Percentiles rank a stretch among this genome's conserved stretches.
Evolutionary conservation across 305 asterid species (phyloP).

Genomic region (Ajuga reptans): DNA sequence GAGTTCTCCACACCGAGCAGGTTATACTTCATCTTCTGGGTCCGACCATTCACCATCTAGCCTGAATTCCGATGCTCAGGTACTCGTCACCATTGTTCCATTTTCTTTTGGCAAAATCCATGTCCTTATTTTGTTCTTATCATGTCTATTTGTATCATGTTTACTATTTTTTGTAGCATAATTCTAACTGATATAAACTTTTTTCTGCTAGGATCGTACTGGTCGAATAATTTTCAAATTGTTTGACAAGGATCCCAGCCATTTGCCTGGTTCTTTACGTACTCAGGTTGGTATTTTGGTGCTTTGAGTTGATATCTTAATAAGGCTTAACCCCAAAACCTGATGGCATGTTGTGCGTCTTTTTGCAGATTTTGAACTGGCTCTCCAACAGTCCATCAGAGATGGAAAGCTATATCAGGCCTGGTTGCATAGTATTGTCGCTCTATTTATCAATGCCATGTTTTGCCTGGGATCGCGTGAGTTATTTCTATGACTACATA

Average conservation of each 20-base stretch:
- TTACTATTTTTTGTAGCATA: constrained; percentile 5
- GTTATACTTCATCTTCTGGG: constrained; percentile 67
- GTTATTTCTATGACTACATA: constrained; percentile 22
- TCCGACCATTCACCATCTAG: constrained; percentile 83
- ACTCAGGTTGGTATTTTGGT: constrained; percentile 44
- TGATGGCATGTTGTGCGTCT: constrained; percentile 8
- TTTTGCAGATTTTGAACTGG: constrained; percentile 64
- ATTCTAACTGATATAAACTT: constrained; percentile 7
- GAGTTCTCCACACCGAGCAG: constrained; percentile 56
- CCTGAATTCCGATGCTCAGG: constrained; percentile 62
- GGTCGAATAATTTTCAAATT: constrained; percentile 72
- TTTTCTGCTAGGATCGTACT: constrained; percentile 59
- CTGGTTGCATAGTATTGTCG: constrained; percentile 77
- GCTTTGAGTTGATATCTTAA: constrained; percentile 1
- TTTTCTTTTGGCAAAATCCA: background rate
- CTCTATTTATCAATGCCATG: constrained; percentile 63
- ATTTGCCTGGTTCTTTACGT: constrained; percentile 65
- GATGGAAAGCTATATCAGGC: constrained; percentile 84
- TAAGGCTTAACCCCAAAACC: background rate
- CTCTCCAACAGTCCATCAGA: constrained; percentile 79
- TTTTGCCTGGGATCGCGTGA: constrained; percentile 63
- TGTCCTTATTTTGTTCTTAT: background rate
- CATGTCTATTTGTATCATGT: background rate
- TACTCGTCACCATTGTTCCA: constrained; percentile 14
- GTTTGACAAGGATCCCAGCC: constrained; percentile 91